These are phyloP conservation scores for Yamadazyma sp. DNA, from an alignment of 1,139 yeast genomes.

Conservation along the genomic window DNA sequence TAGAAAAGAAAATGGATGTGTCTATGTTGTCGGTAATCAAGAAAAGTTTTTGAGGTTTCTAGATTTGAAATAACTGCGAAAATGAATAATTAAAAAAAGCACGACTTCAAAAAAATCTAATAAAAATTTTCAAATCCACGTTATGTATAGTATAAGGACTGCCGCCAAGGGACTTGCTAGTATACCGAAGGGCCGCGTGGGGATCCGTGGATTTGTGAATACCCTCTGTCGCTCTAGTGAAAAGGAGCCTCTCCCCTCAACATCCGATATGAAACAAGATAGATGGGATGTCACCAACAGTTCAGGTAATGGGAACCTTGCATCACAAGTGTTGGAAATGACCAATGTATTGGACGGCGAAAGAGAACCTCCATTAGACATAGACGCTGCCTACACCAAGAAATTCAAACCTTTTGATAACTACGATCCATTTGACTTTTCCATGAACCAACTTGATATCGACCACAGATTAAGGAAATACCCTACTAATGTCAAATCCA, in stretches of 20 bases:
- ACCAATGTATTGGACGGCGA: constrained; percentile 27
- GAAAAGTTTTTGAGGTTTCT: neutral
- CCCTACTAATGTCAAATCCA: constrained; percentile 15
- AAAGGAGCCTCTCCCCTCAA: constrained; percentile 8
- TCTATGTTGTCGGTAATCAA: neutral
- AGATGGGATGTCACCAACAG: constrained; percentile 13
- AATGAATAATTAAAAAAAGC: neutral
- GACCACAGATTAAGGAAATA: constrained; percentile 25
- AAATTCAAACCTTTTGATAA: constrained; percentile 44
- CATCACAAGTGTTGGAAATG: constrained; percentile 25
- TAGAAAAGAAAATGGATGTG: neutral
- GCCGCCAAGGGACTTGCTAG: neutral
- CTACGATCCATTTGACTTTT: constrained; percentile 77
- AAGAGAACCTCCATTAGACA: constrained; percentile 24
- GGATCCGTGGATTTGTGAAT: neutral
- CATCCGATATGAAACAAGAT: constrained; percentile 34
- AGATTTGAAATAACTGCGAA: neutral
- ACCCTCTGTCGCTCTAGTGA: neutral
- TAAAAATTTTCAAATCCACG: neutral
- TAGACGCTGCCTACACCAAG: constrained; percentile 31
- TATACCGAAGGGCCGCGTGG: neutral
- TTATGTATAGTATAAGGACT: neutral
- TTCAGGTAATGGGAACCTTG: constrained; percentile 8
- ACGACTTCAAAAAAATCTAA: neutral
- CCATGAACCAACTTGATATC: constrained; percentile 51